Percentiles rank a stretch among this genome's conserved stretches.
Evolutionary conservation across 305 asterid genomes (phyloP).

Genomic region (Fraxinus ornus): DNA sequence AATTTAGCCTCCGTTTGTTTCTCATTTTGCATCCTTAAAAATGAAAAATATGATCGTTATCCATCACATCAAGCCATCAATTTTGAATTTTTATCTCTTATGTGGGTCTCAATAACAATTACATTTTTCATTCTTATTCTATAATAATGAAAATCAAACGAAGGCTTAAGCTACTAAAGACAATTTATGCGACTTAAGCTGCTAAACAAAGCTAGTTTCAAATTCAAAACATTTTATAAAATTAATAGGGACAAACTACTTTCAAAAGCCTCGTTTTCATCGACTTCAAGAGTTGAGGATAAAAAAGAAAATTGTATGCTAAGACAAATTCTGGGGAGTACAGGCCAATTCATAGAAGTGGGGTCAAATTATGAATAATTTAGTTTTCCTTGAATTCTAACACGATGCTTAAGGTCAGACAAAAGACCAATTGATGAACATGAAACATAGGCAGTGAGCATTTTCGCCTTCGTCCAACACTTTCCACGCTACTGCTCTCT

Average conservation of each 20-base stretch:
- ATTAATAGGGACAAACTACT: neutral
- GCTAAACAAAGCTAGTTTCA: neutral
- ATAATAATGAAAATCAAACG: too few species aligned
- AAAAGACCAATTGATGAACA: conserved; percentile 86
- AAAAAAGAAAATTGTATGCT: neutral
- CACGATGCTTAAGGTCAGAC: conserved; percentile 40
- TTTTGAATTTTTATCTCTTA: too few species aligned
- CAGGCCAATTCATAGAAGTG: conserved; percentile 1
- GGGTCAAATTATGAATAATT: conserved; percentile 17
- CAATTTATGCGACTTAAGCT: neutral
- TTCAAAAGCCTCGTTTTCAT: neutral
- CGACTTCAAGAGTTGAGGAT: neutral
- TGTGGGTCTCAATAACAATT: too few species aligned
- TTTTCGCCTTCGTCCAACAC: conserved; percentile 83
- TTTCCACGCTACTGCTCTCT: conserved; percentile 94
- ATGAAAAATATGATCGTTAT: too few species aligned
- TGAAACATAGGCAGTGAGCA: conserved; percentile 85
- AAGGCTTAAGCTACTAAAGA: neutral
- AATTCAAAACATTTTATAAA: neutral
- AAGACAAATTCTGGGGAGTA: neutral
- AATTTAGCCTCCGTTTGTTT: too few species aligned
- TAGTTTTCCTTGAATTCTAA: conserved; percentile 17
- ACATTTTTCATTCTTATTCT: too few species aligned
- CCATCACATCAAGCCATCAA: too few species aligned
- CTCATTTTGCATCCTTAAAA: too few species aligned